Evolutionary conservation across 2,329 filamentous ascomycete genomes (phyloP).

Genomic region (Helminthosporium solani): DNA sequence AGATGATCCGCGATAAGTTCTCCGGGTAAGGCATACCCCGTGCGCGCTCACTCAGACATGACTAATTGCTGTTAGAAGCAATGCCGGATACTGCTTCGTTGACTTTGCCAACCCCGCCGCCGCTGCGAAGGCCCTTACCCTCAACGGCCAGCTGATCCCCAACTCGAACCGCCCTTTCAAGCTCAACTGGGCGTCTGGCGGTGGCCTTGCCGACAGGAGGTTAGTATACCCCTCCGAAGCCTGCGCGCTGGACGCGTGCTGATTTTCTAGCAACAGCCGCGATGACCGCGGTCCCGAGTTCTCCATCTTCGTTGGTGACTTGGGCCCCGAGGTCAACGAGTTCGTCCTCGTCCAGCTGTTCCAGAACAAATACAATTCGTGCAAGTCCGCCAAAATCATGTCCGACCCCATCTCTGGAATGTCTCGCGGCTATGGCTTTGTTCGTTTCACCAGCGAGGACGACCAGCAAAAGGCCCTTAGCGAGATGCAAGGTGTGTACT

Average conservation of each 20-base stretch:
- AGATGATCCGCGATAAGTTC: conserved; percentile 99
- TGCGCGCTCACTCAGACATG: conserved; percentile 2
- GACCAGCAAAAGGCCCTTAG: conserved; percentile 94
- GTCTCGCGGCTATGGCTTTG: conserved; percentile 96
- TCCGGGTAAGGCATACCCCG: conserved; percentile 69
- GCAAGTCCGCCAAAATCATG: conserved; percentile 99
- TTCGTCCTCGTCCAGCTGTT: conserved; percentile 96
- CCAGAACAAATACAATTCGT: conserved; percentile 92
- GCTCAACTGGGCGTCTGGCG: conserved; percentile 98
- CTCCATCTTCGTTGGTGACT: conserved; percentile 96
- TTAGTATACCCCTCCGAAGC: conserved; percentile 44
- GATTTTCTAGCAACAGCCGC: conserved; percentile 51
- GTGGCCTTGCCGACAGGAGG: conserved; percentile 91
- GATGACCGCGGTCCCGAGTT: conserved; percentile 96
- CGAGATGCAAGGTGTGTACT: conserved; percentile 99
- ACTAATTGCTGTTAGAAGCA: conserved; percentile 68
- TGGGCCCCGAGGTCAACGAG: conserved; percentile 97
- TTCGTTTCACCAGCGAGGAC: conserved; percentile 91
- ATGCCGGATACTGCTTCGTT: conserved; percentile 98
- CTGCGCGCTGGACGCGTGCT: conserved; percentile 11
- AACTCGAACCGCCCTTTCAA: conserved; percentile 96
- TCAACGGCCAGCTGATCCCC: conserved; percentile 87
- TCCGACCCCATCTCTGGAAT: conserved; percentile 97
- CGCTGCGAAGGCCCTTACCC: conserved; percentile 83
- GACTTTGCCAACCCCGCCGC: conserved; percentile 83